Percentiles rank a stretch among this genome's conserved stretches.
Evolutionary conservation across 345 rosid genomes (phyloP).

Genomic region (Lagerstroemia speciosa): DNA sequence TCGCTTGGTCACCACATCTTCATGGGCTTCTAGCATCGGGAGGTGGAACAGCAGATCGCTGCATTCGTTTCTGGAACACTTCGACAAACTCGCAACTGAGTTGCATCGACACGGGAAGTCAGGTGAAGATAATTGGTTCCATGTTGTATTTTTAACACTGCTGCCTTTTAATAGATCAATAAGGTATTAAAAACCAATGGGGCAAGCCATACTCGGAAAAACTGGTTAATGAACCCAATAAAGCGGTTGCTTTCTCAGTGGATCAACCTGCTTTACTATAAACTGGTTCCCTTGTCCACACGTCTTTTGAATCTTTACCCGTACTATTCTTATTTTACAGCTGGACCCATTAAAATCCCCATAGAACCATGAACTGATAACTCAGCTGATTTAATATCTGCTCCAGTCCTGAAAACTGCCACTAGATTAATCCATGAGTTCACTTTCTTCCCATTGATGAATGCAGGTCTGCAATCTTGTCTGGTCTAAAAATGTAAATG

Average conservation of each 20-base stretch:
- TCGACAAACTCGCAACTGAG: slow-evolving; percentile 76
- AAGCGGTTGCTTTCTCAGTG: not conserved
- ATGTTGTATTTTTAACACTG: not conserved
- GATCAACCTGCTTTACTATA: not conserved
- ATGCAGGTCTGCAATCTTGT: slow-evolving; percentile 90
- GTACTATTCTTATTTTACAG: not conserved
- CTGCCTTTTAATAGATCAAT: not conserved
- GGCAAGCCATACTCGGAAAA: not conserved
- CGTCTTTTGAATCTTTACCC: not conserved
- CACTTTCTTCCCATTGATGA: slow-evolving; percentile 1
- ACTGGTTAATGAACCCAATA: not conserved
- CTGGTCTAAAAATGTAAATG: slow-evolving; percentile 98
- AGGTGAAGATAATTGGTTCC: slow-evolving; percentile 36
- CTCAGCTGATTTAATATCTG: not conserved
- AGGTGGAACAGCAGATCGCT: slow-evolving; percentile 95
- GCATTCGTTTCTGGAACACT: slow-evolving; percentile 98
- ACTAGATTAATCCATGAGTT: not conserved
- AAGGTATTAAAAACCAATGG: not conserved
- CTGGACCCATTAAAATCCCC: not conserved
- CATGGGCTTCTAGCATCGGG: slow-evolving; percentile 98
- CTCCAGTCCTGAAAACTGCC: not conserved
- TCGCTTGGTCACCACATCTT: slow-evolving; percentile 99
- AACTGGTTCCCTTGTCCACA: not conserved
- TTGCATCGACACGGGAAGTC: slow-evolving; percentile 93
- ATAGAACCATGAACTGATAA: not conserved